phyloP scores from a whole-genome alignment of 257 asterid genomes.

The Perilla frutescens region DNA sequence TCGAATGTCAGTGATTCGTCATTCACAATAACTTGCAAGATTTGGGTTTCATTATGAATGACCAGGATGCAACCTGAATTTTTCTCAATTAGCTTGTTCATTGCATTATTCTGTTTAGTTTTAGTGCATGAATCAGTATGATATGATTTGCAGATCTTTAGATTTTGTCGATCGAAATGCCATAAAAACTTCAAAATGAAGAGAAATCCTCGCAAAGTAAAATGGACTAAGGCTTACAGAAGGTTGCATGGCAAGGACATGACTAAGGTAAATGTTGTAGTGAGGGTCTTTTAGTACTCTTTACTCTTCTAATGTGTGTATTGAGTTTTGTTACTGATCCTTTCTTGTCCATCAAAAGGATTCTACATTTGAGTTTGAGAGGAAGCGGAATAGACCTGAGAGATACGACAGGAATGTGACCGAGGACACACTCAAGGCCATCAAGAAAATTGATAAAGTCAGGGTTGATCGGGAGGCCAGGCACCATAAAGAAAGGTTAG shows the following conservation, averaged over 20 bases:
- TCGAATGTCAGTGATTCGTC: slow-evolving; percentile 15
- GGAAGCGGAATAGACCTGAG: slow-evolving; percentile 87
- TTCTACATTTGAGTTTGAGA: slow-evolving; percentile 93
- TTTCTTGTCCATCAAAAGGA: slow-evolving; percentile 54
- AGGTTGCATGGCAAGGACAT: slow-evolving; percentile 87
- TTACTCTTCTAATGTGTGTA: neutral
- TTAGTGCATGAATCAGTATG: slow-evolving; percentile 13
- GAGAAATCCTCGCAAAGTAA: slow-evolving; percentile 92
- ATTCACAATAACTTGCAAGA: slow-evolving; percentile 17
- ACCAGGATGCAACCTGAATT: neutral
- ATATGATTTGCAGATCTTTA: slow-evolving; percentile 62
- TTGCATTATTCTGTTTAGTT: neutral
- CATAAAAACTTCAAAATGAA: slow-evolving; percentile 96
- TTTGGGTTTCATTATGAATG: neutral
- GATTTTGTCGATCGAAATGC: slow-evolving; percentile 89
- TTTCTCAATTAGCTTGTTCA: neutral
- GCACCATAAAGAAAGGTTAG: slow-evolving; percentile 63
- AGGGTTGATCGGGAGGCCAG: slow-evolving; percentile 67
- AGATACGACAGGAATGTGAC: slow-evolving; percentile 79
- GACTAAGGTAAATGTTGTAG: slow-evolving; percentile 68
- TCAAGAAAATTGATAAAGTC: slow-evolving; percentile 81
- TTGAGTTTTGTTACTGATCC: slow-evolving; percentile 1
- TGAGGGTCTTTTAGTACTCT: neutral
- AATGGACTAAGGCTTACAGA: slow-evolving; percentile 95
- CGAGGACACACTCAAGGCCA: slow-evolving; percentile 74